A percentile compares a stretch with the other conserved stretches of the same genome.
phyloP scores from a whole-genome alignment of 768 basidiomycete genomes.

The Boletales sp. region DNA sequence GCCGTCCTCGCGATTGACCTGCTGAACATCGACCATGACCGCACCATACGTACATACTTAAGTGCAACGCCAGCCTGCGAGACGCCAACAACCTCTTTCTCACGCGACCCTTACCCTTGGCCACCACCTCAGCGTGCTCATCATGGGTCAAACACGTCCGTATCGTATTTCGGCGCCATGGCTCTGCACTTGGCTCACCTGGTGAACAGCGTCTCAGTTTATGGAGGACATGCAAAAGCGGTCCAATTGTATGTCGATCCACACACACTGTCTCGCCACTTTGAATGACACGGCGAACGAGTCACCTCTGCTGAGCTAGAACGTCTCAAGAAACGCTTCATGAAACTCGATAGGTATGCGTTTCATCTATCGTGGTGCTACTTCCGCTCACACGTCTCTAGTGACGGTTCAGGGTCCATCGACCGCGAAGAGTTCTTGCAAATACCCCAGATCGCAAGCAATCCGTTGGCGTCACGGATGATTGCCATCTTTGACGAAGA shows the following conservation, averaged over 20 bases:
- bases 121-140: constrained; percentile 11
- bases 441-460: constrained; percentile 98
- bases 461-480: constrained; percentile 94
- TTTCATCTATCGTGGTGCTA: background rate
- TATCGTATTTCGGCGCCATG: constrained; percentile 19
- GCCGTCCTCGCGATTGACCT: constrained; percentile 2
- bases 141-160: constrained; percentile 85
- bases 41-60: constrained; percentile 10
- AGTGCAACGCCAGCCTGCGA: background rate
- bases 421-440: constrained; percentile 98
- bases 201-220: constrained; percentile 74
- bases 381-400: constrained; percentile 23
- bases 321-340: constrained; percentile 96
- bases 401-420: constrained; percentile 96
- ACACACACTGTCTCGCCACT: background rate
- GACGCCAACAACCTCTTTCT: constrained; percentile 9
- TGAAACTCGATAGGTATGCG: constrained; percentile 92
- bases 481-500: constrained; percentile 99
- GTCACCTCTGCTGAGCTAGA: constrained; percentile 95
- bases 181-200: constrained; percentile 2
- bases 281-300: constrained; percentile 32
- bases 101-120: constrained; percentile 11
- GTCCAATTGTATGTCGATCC: constrained; percentile 82
- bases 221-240: constrained; percentile 98
- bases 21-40: constrained; percentile 16